Conservation (phyloP, 2,329 filamentous ascomycete species). For the Biscogniauxia mediterranea region DNA sequence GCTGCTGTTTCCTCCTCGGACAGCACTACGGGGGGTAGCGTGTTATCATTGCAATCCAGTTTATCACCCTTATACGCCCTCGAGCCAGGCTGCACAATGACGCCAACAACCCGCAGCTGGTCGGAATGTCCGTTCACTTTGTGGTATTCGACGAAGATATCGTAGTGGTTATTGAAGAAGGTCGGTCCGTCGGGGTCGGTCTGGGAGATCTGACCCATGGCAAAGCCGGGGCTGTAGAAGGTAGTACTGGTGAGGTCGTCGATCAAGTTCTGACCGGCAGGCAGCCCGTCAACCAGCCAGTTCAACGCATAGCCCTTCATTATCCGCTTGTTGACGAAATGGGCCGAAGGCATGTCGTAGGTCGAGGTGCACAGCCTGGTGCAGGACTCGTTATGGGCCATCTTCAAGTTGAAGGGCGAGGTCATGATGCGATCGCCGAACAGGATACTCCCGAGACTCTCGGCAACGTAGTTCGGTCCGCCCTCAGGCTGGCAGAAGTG, state of each 20-base stretch:
- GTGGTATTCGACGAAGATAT: constrained; percentile 92
- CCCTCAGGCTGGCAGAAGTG: constrained; percentile 81
- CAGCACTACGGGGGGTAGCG: constrained; percentile 58
- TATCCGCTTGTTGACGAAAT: constrained; percentile 83
- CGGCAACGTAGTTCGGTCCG: constrained; percentile 76
- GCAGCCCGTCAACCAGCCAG: constrained; percentile 92
- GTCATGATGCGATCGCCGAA: constrained; percentile 97
- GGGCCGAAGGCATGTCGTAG: constrained; percentile 63
- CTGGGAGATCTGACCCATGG: constrained; percentile 58
- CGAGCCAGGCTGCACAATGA: constrained; percentile 82
- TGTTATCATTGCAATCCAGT: constrained; percentile 61
- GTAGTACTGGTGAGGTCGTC: constrained; percentile 74
- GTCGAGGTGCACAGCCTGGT: constrained; percentile 71
- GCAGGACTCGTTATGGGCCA: constrained; percentile 85
- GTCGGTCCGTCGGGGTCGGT: constrained; percentile 53
- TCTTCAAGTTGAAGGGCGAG: constrained; percentile 87
- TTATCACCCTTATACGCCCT: constrained; percentile 54
- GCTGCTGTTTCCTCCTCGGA: constrained; percentile 52
- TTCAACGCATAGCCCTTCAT: constrained; percentile 86
- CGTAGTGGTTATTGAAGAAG: constrained; percentile 88
- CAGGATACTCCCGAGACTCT: constrained; percentile 91
- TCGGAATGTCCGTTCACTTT: constrained; percentile 64
- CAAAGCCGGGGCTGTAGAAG: constrained; percentile 91
- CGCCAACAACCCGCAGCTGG: constrained; percentile 85
- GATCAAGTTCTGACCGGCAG: constrained; percentile 78